Conservation (phyloP, 1,284 basidiomycete genomes). For the Ustilago curta region DNA sequence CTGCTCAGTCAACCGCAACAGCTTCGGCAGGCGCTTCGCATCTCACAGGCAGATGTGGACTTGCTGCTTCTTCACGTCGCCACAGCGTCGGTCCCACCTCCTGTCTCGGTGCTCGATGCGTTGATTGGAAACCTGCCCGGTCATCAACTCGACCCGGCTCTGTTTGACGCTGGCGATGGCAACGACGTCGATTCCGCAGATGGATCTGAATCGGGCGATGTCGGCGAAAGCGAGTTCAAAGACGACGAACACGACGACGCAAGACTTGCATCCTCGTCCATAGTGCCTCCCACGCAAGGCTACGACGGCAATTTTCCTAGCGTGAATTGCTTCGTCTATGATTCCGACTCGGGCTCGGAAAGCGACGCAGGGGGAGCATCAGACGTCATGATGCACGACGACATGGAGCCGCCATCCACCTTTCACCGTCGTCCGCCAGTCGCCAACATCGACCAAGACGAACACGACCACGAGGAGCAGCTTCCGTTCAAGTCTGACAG, state of each 20-base stretch:
- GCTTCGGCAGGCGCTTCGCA: conserved; percentile 30
- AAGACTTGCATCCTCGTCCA: conserved; percentile 13
- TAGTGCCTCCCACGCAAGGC: conserved; percentile 40
- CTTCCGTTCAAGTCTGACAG: not conserved
- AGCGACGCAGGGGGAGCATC: conserved; percentile 4
- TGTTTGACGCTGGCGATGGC: conserved; percentile 15
- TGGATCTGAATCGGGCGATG: conserved; percentile 8
- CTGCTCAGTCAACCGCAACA: conserved; percentile 28
- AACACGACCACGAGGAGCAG: not conserved
- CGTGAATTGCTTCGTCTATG: conserved; percentile 24
- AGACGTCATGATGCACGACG: conserved; percentile 17
- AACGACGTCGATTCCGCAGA: conserved; percentile 12
- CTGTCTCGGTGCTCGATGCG: conserved; percentile 32
- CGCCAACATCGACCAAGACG: not conserved
- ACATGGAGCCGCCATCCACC: conserved; percentile 24
- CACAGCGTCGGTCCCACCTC: conserved; percentile 23
- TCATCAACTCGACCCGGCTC: not conserved
- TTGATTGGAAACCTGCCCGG: conserved; percentile 24
- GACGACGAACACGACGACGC: not conserved
- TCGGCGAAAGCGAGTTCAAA: not conserved
- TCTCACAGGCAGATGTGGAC: conserved; percentile 20
- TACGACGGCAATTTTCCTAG: conserved; percentile 48
- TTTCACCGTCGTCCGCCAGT: conserved; percentile 6
- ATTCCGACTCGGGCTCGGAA: conserved; percentile 30
- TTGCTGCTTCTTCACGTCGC: conserved; percentile 34